phyloP scores from a whole-genome alignment of 257 asterid genomes.

The Vinca minor region DNA sequence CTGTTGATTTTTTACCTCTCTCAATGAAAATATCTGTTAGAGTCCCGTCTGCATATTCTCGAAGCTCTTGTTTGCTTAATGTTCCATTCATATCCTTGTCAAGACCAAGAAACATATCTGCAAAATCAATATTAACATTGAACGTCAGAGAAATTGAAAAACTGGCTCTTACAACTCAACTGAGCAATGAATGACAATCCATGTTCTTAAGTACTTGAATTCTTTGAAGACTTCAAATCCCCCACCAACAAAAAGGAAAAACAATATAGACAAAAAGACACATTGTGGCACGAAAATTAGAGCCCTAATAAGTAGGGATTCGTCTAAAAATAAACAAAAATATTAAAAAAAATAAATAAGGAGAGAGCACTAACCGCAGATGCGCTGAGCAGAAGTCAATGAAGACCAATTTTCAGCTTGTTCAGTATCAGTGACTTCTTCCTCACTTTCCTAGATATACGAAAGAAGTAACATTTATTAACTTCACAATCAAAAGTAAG shows the following conservation, averaged over 20 bases:
- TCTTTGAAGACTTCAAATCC: too few species aligned
- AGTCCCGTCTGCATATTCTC: slow-evolving; percentile 98
- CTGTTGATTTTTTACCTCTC: slow-evolving; percentile 50
- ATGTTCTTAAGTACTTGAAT: background rate
- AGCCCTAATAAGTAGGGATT: background rate
- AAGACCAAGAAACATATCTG: slow-evolving; percentile 98
- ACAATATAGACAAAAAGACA: background rate
- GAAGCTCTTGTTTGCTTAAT: slow-evolving; percentile 88
- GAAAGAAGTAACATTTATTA: slow-evolving; percentile 14
- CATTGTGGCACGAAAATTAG: background rate
- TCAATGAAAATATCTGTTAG: slow-evolving; percentile 92
- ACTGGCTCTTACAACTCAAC: background rate
- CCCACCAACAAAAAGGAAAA: too few species aligned
- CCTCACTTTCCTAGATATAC: slow-evolving; percentile 80
- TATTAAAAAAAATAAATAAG: background rate
- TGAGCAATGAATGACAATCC: slow-evolving; percentile 2
- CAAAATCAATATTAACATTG: slow-evolving; percentile 13
- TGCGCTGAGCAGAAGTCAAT: slow-evolving; percentile 92
- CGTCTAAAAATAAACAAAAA: background rate
- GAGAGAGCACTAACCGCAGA: slow-evolving; percentile 63
- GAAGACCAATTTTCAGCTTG: slow-evolving; percentile 99
- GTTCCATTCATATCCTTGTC: slow-evolving; percentile 97
- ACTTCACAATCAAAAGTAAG: slow-evolving; percentile 12
- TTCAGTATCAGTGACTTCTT: slow-evolving; percentile 96
- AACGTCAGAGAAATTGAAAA: background rate